Conservation (phyloP, 306 rosid species). For the Spatholobus suberectus region DNA sequence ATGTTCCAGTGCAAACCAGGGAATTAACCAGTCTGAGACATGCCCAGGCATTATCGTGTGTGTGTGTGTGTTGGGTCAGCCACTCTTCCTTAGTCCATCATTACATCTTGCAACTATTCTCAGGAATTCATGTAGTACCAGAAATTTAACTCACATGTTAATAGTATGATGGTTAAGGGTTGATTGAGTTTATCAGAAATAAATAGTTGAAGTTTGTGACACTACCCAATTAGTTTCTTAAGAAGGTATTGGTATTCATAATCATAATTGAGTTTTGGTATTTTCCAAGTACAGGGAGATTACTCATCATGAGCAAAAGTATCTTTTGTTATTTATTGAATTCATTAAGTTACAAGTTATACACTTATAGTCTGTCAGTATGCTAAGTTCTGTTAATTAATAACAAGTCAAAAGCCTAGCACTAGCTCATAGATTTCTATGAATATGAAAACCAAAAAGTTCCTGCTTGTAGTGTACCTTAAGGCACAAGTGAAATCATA, state of each 20-base stretch:
- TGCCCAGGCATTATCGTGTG: neutral
- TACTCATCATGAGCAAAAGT: neutral
- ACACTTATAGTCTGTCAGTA: neutral
- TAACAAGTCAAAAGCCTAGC: neutral
- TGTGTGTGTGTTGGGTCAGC: neutral
- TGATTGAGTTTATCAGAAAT: neutral
- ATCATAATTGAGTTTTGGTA: neutral
- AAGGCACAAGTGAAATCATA: neutral
- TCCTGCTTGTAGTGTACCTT: neutral
- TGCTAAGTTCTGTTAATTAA: neutral
- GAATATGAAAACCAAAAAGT: neutral
- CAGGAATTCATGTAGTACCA: constrained; percentile 1
- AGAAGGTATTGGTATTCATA: neutral
- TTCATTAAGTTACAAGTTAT: neutral
- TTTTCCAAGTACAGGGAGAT: neutral
- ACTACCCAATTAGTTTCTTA: neutral
- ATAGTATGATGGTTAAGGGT: neutral
- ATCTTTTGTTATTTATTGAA: constrained; percentile 1
- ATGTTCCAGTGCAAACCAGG: neutral
- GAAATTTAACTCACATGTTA: neutral
- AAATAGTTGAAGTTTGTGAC: neutral
- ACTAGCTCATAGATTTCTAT: neutral
- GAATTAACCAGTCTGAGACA: neutral
- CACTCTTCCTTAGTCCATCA: neutral
- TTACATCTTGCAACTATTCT: constrained; percentile 1